Evolutionary conservation across 352 stramenopile genomes (phyloP), one percentile per base, ranked within the genome.

Genomic region (Pythium rhizo-oryzae): DNA sequence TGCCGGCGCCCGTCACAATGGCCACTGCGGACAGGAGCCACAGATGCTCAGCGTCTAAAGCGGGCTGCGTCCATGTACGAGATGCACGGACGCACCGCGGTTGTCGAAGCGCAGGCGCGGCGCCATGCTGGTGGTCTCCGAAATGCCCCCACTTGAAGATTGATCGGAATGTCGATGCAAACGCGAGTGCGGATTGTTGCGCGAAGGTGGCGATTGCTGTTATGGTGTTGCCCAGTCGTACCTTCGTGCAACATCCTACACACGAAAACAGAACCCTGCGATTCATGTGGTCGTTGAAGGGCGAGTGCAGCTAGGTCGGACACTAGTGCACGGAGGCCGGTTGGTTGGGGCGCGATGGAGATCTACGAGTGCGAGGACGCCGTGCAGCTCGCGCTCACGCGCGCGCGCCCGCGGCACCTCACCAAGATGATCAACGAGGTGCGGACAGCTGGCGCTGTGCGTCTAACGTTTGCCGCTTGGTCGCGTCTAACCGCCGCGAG

Each of bases 1-100:
- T 89, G 15, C 89, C 87, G 15, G 90, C 89, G 11, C 90, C 90
- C 7, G 90, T 97, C 37, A 97, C 82, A 56, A 97, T 92, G 41
- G 87, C 90, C 47, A 97, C 87, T 90, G 56, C 11, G 19, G 8
- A 62, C 0, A 15, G 4, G 8, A n/a, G 53, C n/a, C n/a, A n/a
- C 15, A 56, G 50, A 24, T 11, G 12, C 25, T 35, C 33, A 23
- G 0, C 12, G 49, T n/a, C 15, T 13, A 28, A 24, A 56, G 21
- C 44, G 3, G 16, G 2, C 11, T 19, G 6, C 4, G n/a, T 8
- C 13, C 9, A 46, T 15, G 39, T 19, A 16, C 9, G n/a, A 15
- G 39, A 46, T 13, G 15, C 39, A 19, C 5, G 2, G 51, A 52
- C 61, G 6, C 54, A 86, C 78, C 81, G 59, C 81, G 71, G 25